Evolutionary conservation across 495 filamentous ascomycete species (phyloP), one percentile per base, ranked within the genome.

Genomic region (Clavariopsis aquatica): DNA sequence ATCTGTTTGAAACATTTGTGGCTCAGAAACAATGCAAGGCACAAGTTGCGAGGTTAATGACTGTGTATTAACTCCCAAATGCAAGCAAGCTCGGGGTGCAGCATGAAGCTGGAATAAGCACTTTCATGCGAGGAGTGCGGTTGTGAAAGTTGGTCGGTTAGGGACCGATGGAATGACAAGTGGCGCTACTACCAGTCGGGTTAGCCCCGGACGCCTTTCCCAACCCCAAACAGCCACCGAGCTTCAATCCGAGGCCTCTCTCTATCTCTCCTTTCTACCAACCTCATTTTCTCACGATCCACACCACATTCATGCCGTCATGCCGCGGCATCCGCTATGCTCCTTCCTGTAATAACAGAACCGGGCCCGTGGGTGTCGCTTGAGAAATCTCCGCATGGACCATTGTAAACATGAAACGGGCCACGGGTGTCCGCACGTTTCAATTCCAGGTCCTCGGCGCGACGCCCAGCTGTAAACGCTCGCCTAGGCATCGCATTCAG

Each of bases 371-470:
- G 58, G 29, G 12, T 23, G 43, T 49, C 57, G 57, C 57, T 49
- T 62, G 28, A 5, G 19, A 55, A 23, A 24, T 53, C 36, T 41
- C 34, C 24, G 61, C 62, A 65, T 59, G 8, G 31, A 49, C 43
- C 38, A 43, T 24, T 20, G 28, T 60, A 43, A 60, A 66, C 49
- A 38, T 60, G 63, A 66, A 66, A 66, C 63, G 26, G 27, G 23
- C 46, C 29, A 27, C 36, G 12, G 45, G 22, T n/a, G 9, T 26
- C 52, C 63, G 56, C 60, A 47, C 63, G 63, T 66, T 66, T 66
- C 63, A 60, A 66, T 26, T n/a, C 63, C 63, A 49, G 56, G 63
- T 61, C 36, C 36, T 47, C 63, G 63, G 63, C 49, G 63, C 63
- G n/a, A 53, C 56, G 38, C 34, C n/a, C 27, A 41, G 20, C 23